phyloP scores from a whole-genome alignment of 2,329 filamentous ascomycete genomes.

The Coniochaeta pulveracea region DNA sequence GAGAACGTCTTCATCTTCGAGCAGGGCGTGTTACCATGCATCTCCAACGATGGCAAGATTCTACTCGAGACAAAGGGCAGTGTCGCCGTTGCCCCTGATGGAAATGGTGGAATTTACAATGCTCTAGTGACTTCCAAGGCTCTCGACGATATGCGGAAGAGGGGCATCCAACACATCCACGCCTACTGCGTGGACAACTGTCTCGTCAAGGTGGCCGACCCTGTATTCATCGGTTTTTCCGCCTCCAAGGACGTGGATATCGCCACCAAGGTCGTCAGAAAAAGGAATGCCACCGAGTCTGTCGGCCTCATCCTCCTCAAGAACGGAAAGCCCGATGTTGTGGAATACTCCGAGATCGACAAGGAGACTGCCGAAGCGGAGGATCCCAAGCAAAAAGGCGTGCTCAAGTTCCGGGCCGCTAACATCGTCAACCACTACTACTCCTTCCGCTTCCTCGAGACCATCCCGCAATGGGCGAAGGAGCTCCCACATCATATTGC shows the following conservation, averaged over 20 bases:
- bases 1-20: constrained; percentile 90
- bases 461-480: constrained; percentile 76
- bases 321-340: constrained; percentile 92
- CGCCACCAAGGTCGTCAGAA: constrained; percentile 97
- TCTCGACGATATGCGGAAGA: constrained; percentile 75
- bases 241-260: constrained; percentile 85
- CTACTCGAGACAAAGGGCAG: constrained; percentile 81
- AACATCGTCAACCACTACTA: constrained; percentile 99
- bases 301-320: constrained; percentile 90
- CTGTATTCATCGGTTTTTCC: constrained; percentile 87
- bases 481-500: constrained; percentile 91
- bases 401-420: constrained; percentile 92
- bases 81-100: constrained; percentile 90
- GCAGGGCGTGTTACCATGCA: constrained; percentile 92
- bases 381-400: constrained; percentile 65
- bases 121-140: constrained; percentile 73
- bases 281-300: constrained; percentile 91
- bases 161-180: constrained; percentile 86
- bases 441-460: constrained; percentile 84
- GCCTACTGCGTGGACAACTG: constrained; percentile 98
- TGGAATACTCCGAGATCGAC: constrained; percentile 98
- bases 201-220: constrained; percentile 96
- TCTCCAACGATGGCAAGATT: constrained; percentile 96
- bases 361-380: constrained; percentile 76
- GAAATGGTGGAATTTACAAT: constrained; percentile 94